Evolutionary conservation across 352 stramenopile genomes (phyloP), one percentile per base, ranked within the genome.

Genomic region (Phytopythium vexans): DNA sequence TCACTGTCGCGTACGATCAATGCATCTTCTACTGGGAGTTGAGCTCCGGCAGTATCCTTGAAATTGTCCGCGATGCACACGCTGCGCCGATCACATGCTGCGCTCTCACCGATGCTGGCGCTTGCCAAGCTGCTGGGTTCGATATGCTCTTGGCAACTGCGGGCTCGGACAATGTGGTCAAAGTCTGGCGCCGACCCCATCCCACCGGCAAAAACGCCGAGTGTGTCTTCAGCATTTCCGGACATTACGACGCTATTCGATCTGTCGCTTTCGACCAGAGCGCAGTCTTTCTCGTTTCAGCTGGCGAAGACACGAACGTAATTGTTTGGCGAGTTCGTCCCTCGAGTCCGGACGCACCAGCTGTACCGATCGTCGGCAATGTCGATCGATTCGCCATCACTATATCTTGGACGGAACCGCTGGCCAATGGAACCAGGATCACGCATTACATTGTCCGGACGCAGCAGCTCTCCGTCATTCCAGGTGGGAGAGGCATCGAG

Each of bases 141-240:
- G 55, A 81, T 1, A 64, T 79, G 35, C 36, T 86, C 4, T 49
- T 87, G 10, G 74, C 75, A 4, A 89, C 76, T 12, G 73, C 73
- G 27, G 78, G 58, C 7, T 77, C 73, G 15, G 78, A 86, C 57
- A 87, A 87, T 27, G 48, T 84, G n/a, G 68, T 87, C 27, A 89
- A 87, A 52, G 61, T 89, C 0, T 87, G 78, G 78, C 53, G 64
- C 3, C 57, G 64, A 50, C 21, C 21, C 21, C 21, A 27, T 27
- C 21, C 21, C 21, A 27, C 21, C 31, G 41, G 47, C 32, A 52
- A 33, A 8, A 58, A 48, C 3, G 43, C 65, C 0, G 63, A 86
- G 41, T 82, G 67, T 21, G 52, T 87, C 11, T 85, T 67, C 52
- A 60, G 63, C 31, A 45, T 89, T 35, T 50, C 60, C 4, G 78